Conservation (phyloP, 805 yeast genomes). For the Wickerhamomyces queroliae region DNA sequence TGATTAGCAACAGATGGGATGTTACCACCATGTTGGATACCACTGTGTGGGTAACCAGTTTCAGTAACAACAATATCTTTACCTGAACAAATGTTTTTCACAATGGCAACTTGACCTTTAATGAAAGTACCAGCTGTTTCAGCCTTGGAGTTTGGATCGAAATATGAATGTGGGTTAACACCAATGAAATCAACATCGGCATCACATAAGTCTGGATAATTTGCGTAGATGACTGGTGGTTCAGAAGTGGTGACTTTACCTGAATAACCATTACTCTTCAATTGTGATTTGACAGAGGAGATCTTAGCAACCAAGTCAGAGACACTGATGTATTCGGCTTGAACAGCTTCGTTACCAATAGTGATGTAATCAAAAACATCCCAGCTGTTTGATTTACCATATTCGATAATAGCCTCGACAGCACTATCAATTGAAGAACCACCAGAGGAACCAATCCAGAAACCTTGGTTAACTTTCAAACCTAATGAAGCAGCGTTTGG, state of each 20-base stretch:
- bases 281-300: constrained; percentile 49
- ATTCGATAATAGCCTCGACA: constrained; percentile 46
- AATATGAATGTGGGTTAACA: constrained; percentile 83
- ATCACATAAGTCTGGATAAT: constrained; percentile 64
- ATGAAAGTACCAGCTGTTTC: constrained; percentile 67
- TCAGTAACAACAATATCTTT: constrained; percentile 63
- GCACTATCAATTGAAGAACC: constrained; percentile 61
- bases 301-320: constrained; percentile 62
- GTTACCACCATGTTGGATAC: constrained; percentile 65
- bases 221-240: constrained; percentile 72
- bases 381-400: constrained; percentile 57
- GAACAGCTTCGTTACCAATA: constrained; percentile 85
- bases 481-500: constrained; percentile 58
- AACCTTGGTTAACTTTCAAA: constrained; percentile 75
- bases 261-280: constrained; percentile 64
- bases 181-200: constrained; percentile 80
- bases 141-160: constrained; percentile 59
- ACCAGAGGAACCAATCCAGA: constrained; percentile 69
- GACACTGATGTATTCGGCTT: constrained; percentile 54
- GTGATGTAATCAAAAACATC: constrained; percentile 70
- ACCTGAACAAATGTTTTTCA: constrained; percentile 41
- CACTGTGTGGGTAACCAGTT: constrained; percentile 85
- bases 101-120: constrained; percentile 51
- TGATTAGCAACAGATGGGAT: constrained; percentile 72
- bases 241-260: constrained; percentile 83